phyloP scores from a whole-genome alignment of 1,284 basidiomycete species.

The Ganoderma boninense region DNA sequence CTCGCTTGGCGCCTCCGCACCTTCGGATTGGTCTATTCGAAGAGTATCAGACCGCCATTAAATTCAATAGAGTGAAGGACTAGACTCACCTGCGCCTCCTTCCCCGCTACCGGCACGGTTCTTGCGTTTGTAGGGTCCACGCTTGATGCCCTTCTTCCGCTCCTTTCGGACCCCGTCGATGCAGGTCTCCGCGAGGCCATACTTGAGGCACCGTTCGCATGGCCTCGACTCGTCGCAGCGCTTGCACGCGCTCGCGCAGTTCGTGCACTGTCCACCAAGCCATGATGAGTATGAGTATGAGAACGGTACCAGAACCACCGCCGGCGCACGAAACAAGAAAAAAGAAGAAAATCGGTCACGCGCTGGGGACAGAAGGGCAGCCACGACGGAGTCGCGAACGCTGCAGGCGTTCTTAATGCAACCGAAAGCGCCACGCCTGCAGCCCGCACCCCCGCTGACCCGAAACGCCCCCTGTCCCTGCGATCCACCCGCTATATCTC shows the following conservation, averaged over 20 bases:
- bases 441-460: constrained; percentile 1
- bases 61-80: constrained; percentile 24
- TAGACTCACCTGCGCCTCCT: constrained; percentile 22
- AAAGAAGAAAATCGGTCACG: neutral
- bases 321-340: neutral
- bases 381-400: constrained; percentile 1
- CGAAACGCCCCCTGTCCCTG: neutral
- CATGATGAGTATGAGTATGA: neutral
- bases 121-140: constrained; percentile 87
- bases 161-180: constrained; percentile 83
- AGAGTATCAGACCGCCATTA: constrained; percentile 33
- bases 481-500: constrained; percentile 6
- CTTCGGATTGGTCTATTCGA: neutral
- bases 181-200: constrained; percentile 75
- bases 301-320: neutral
- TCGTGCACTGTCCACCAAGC: constrained; percentile 66
- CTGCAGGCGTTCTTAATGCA: constrained; percentile 9
- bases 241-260: constrained; percentile 88
- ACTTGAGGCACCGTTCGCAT: constrained; percentile 84
- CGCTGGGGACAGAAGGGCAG: neutral
- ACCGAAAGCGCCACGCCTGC: constrained; percentile 5
- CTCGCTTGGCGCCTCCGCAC: constrained; percentile 17
- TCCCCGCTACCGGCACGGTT: constrained; percentile 50
- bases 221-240: constrained; percentile 84
- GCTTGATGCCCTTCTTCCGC: constrained; percentile 86